Evolutionary conservation across 306 rosid species (phyloP).

Genomic region (Gillenia trifoliata): DNA sequence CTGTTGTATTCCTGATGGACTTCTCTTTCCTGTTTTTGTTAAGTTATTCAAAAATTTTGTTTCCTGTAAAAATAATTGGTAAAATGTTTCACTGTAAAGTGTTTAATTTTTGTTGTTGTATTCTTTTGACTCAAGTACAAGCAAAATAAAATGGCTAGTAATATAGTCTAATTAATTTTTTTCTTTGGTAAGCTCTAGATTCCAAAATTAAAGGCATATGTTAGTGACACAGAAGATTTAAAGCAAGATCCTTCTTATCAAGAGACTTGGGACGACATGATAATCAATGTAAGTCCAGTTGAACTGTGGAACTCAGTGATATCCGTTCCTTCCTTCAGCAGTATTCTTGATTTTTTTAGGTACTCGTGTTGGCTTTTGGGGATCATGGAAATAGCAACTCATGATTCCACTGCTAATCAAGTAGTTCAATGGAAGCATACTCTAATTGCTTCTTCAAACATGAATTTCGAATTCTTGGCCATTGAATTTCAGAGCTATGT

Average conservation of each 20-base stretch:
- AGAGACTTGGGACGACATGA: conserved; percentile 99
- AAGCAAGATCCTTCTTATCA: conserved; percentile 80
- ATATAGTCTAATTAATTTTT: conserved; percentile 49
- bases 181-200: conserved; percentile 94
- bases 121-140: conserved; percentile 4
- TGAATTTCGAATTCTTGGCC: neutral
- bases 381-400: neutral
- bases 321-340: neutral
- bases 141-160: conserved; percentile 15
- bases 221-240: conserved; percentile 94
- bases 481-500: neutral
- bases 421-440: neutral
- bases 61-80: neutral
- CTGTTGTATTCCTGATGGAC: neutral
- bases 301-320: conserved; percentile 7
- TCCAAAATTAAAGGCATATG: conserved; percentile 98
- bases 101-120: neutral
- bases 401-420: neutral
- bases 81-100: neutral
- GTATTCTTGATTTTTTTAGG: neutral
- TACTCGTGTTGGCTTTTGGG: neutral
- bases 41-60: neutral
- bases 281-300: conserved; percentile 67
- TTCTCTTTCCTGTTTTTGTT: neutral
- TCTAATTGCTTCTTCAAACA: neutral